phyloP scores from a whole-genome alignment of 148 eudicot species.

The Polygonum maritimum region DNA sequence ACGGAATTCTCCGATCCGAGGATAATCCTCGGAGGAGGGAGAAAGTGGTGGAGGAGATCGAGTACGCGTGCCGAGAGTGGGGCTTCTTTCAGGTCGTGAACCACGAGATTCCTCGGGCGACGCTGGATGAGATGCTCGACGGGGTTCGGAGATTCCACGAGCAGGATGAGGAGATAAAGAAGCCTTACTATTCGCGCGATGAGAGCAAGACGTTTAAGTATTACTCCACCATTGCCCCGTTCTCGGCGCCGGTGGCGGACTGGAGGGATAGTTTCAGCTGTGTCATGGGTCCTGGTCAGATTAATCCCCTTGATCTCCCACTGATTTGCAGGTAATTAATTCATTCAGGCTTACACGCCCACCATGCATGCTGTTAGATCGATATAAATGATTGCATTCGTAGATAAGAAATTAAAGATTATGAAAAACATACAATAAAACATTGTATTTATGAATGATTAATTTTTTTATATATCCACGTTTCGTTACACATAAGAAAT shows the following conservation, averaged over 20 bases:
- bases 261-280: constrained; percentile 9
- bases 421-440: no score
- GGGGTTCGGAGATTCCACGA: constrained; percentile 22
- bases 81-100: constrained; percentile 41
- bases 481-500: no score
- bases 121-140: constrained; percentile 22
- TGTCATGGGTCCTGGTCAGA: not conserved
- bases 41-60: constrained; percentile 11
- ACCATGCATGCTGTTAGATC: no score
- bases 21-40: constrained; percentile 1
- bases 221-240: not conserved
- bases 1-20: not conserved
- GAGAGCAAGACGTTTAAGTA: constrained; percentile 3
- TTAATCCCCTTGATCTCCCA: not conserved
- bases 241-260: not conserved
- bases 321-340: not conserved
- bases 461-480: no score
- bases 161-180: not conserved
- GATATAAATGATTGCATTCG: no score
- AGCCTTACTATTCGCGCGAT: not conserved
- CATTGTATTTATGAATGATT: no score
- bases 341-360: no score
- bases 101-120: constrained; percentile 27
- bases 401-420: no score
- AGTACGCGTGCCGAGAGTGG: constrained; percentile 22